Evolutionary conservation across 1,284 basidiomycete species (phyloP).

Genomic region (Tilletiaria anomala): DNA sequence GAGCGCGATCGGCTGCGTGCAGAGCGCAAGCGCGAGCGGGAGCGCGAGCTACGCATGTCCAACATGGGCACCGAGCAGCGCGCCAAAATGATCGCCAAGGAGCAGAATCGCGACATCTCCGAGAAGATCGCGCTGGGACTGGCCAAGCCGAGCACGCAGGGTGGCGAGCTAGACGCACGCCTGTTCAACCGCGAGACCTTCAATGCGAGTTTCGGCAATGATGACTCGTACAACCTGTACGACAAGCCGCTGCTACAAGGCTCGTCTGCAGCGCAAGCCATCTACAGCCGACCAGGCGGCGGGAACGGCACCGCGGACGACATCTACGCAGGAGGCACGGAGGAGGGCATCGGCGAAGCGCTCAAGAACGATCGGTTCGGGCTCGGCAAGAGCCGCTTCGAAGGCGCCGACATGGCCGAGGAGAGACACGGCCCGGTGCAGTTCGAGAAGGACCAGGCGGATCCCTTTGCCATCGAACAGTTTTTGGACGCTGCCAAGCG

Average conservation of each 20-base stretch:
- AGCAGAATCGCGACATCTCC: slow-evolving; percentile 91
- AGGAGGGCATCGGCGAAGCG: slow-evolving; percentile 77
- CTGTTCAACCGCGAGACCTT: slow-evolving; percentile 92
- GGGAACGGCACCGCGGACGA: slow-evolving; percentile 42
- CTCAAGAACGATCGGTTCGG: slow-evolving; percentile 87
- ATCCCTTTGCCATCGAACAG: slow-evolving; percentile 95
- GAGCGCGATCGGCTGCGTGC: slow-evolving; percentile 77
- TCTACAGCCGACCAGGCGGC: slow-evolving; percentile 84
- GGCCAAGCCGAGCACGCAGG: slow-evolving; percentile 87
- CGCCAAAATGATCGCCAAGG: slow-evolving; percentile 84
- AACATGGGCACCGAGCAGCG: slow-evolving; percentile 97
- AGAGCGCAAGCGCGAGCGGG: slow-evolving; percentile 82
- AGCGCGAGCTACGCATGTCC: slow-evolving; percentile 94
- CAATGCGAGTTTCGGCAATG: slow-evolving; percentile 63
- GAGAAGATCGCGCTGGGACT: slow-evolving; percentile 96
- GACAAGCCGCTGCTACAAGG: slow-evolving; percentile 92
- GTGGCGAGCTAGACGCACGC: slow-evolving; percentile 82
- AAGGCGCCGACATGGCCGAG: slow-evolving; percentile 69
- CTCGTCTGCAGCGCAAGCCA: slow-evolving; percentile 85
- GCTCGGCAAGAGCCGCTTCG: slow-evolving; percentile 64
- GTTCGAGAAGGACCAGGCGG: slow-evolving; percentile 88
- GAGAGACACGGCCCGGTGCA: slow-evolving; percentile 82
- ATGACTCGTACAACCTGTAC: slow-evolving; percentile 84
- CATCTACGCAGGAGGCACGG: slow-evolving; percentile 67
- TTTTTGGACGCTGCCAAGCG: slow-evolving; percentile 94